A percentile compares a stretch with the other conserved stretches of the same genome.
These are phyloP conservation scores for Serendipita sp. DNA, from an alignment of 768 basidiomycete species.

Conservation along the genomic window DNA sequence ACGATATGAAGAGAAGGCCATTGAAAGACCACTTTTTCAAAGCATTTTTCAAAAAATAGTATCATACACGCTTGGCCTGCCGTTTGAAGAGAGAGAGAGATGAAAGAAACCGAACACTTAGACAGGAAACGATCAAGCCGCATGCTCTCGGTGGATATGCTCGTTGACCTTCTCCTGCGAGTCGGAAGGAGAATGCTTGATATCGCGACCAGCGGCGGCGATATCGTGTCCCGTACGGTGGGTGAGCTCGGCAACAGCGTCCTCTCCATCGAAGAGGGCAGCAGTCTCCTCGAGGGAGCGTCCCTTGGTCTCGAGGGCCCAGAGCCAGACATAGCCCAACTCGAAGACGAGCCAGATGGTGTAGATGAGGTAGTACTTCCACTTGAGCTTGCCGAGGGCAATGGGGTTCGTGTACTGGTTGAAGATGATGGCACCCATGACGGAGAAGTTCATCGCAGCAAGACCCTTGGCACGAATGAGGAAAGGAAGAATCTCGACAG, in stretches of 20 bases:
- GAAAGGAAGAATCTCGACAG: conserved; percentile 78
- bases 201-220: neutral
- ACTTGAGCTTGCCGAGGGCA: conserved; percentile 43
- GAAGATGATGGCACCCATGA: conserved; percentile 70
- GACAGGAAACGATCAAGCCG: neutral
- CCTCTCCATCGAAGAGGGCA: conserved; percentile 58
- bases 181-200: neutral
- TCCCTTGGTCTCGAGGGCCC: conserved; percentile 23
- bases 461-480: conserved; percentile 74
- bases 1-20: neutral
- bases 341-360: conserved; percentile 55
- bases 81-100: neutral
- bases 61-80: neutral
- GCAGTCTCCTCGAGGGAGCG: conserved; percentile 71
- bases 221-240: conserved; percentile 4
- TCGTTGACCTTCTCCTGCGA: conserved; percentile 3
- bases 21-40: no score
- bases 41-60: neutral
- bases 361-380: conserved; percentile 73
- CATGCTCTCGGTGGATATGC: neutral
- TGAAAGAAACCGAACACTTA: neutral
- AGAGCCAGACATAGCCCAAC: conserved; percentile 47
- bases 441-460: conserved; percentile 62
- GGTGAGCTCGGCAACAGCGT: conserved; percentile 22
- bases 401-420: conserved; percentile 82